Evolutionary conservation across 2,329 filamentous ascomycete species (phyloP).

Genomic region (Talaromyces sp.): DNA sequence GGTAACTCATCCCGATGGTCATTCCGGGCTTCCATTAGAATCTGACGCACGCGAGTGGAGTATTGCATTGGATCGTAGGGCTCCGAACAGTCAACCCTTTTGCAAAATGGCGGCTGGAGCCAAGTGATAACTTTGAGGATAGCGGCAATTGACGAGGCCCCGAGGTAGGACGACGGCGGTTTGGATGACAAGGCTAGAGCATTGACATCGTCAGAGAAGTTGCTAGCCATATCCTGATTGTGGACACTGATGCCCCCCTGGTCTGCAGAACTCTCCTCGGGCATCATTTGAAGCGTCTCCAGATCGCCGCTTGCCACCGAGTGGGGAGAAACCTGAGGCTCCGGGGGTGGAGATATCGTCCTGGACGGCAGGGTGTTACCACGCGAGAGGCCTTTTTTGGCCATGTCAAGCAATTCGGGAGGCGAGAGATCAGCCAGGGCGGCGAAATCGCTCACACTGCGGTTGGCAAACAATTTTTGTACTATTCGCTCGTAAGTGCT

Average conservation of each 20-base stretch:
- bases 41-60: not conserved
- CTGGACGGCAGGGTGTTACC: constrained; percentile 50
- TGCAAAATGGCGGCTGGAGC: constrained; percentile 43
- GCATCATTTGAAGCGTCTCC: constrained; percentile 64
- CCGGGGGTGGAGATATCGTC: constrained; percentile 45
- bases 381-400: constrained; percentile 35
- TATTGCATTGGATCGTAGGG: not conserved
- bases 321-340: constrained; percentile 32
- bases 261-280: constrained; percentile 50
- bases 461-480: constrained; percentile 57
- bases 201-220: constrained; percentile 66
- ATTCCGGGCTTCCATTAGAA: not conserved
- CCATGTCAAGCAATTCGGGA: not conserved
- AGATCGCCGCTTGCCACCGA: constrained; percentile 49
- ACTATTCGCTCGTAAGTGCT: constrained; percentile 39
- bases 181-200: constrained; percentile 59
- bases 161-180: constrained; percentile 61
- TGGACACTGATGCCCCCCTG: constrained; percentile 35
- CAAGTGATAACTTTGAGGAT: constrained; percentile 64
- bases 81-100: not conserved
- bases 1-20: not conserved
- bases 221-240: constrained; percentile 52
- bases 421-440: constrained; percentile 42
- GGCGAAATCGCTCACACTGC: constrained; percentile 49
- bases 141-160: constrained; percentile 69